Conservation (phyloP, 176 grass and related monocot species). For the Urochloa ruziziensis region DNA sequence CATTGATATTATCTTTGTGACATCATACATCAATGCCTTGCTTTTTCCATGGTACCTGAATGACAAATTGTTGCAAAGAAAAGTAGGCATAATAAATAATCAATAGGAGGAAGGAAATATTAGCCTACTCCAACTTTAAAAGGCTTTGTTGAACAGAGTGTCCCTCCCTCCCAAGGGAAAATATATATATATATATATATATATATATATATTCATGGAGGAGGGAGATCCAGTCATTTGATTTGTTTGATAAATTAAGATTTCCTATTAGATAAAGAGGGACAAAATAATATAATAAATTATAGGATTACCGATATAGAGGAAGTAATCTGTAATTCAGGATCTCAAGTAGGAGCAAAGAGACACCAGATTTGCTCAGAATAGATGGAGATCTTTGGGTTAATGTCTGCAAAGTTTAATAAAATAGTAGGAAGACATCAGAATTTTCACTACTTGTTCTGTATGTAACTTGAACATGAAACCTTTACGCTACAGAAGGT, state of each 20-base stretch:
- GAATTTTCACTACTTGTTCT: slow-evolving; percentile 9
- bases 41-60: slow-evolving; percentile 94
- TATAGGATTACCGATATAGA: slow-evolving; percentile 73
- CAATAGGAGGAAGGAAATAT: slow-evolving; percentile 1
- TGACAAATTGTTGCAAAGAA: slow-evolving; percentile 8
- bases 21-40: slow-evolving; percentile 99
- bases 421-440: slow-evolving; percentile 20
- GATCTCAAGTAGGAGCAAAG: slow-evolving; percentile 94
- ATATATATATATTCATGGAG: not conserved
- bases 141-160: not conserved
- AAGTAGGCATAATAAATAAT: slow-evolving; percentile 22
- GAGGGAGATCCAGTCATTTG: slow-evolving; percentile 4
- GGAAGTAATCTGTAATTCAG: slow-evolving; percentile 97
- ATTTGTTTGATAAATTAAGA: slow-evolving; percentile 17
- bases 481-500: not conserved
- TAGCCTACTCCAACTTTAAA: not conserved
- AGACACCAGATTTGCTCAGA: slow-evolving; percentile 91
- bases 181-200: too few relatives aligned
- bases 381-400: slow-evolving; percentile 92
- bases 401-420: slow-evolving; percentile 65
- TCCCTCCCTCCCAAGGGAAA: not conserved
- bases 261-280: not conserved
- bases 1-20: slow-evolving; percentile 99
- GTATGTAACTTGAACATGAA: not conserved
- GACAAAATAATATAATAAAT: slow-evolving; percentile 1